A percentile compares a stretch with the other conserved stretches of the same genome.
phyloP scores from a whole-genome alignment of 331 rosid species.

The Malus hybrid region DNA sequence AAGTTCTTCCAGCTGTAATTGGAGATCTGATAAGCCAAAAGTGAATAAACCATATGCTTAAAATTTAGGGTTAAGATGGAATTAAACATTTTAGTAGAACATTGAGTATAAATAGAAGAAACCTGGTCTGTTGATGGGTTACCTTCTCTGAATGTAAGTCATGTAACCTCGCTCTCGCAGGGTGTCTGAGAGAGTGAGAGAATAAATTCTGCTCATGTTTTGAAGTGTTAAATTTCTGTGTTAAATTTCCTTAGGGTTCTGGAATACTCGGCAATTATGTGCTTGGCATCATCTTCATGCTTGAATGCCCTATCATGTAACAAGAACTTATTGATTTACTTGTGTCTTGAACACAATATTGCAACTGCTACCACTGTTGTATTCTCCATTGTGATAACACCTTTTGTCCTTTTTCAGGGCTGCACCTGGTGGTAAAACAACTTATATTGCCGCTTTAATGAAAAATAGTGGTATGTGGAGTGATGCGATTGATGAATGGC shows the following conservation, averaged over 20 bases:
- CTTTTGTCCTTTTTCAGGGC: constrained; percentile 54
- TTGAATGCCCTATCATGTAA: neutral
- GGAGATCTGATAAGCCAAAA: neutral
- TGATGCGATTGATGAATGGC: neutral
- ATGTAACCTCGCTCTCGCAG: neutral
- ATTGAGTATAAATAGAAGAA: neutral
- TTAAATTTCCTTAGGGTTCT: neutral
- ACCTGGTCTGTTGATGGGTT: neutral
- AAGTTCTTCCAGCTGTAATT: neutral
- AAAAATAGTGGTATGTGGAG: constrained; percentile 70
- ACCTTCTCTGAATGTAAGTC: neutral
- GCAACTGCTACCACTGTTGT: neutral
- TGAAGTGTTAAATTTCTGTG: neutral
- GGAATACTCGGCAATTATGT: neutral
- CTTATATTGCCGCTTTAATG: constrained; percentile 94
- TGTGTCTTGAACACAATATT: neutral
- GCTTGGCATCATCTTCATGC: neutral
- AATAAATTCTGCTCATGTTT: neutral
- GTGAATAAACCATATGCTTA: neutral
- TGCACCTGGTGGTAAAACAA: constrained; percentile 98
- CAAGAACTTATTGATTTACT: neutral
- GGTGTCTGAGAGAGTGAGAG: neutral
- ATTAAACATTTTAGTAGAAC: neutral
- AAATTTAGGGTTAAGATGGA: neutral
- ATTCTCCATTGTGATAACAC: neutral